Conservation (phyloP, 805 yeast genomes). For the Candida tammaniensis region DNA sequence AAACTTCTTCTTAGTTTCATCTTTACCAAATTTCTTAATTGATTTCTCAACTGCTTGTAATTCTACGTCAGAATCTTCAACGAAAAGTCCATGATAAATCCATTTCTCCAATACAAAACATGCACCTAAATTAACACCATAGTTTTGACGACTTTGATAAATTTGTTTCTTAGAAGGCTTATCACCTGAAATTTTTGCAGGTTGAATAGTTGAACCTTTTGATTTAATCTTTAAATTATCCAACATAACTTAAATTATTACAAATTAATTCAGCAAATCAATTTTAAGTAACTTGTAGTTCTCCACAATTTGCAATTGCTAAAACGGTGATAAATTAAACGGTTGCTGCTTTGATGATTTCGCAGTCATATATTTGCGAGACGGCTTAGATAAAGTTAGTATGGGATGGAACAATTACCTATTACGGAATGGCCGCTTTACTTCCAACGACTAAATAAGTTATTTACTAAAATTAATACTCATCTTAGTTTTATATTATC, state of each 20-base stretch:
- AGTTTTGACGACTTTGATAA: conserved; percentile 60
- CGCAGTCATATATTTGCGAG: not conserved
- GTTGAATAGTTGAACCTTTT: conserved; percentile 15
- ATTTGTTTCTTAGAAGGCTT: conserved; percentile 45
- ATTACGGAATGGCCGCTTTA: conserved; percentile 11
- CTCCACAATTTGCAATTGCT: not conserved
- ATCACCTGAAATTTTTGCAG: conserved; percentile 20
- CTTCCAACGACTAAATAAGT: conserved; percentile 14
- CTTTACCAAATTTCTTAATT: conserved; percentile 48
- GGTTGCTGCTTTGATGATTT: conserved; percentile 5
- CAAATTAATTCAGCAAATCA: no score
- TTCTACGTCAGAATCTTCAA: conserved; percentile 58
- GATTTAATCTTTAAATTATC: conserved; percentile 32
- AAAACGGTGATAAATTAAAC: not conserved
- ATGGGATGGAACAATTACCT: no score
- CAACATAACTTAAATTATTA: conserved; percentile 21
- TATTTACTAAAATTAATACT: conserved; percentile 31
- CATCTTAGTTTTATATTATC: conserved; percentile 40
- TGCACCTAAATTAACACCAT: conserved; percentile 86
- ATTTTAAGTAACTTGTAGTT: not conserved
- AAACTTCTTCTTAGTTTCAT: conserved; percentile 49
- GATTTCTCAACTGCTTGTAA: conserved; percentile 62
- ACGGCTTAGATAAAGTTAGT: not conserved
- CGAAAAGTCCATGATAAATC: conserved; percentile 64
- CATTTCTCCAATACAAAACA: conserved; percentile 78